Conservation (phyloP, 2,329 filamentous ascomycete genomes). For the Colletotrichum euphorbiae region DNA sequence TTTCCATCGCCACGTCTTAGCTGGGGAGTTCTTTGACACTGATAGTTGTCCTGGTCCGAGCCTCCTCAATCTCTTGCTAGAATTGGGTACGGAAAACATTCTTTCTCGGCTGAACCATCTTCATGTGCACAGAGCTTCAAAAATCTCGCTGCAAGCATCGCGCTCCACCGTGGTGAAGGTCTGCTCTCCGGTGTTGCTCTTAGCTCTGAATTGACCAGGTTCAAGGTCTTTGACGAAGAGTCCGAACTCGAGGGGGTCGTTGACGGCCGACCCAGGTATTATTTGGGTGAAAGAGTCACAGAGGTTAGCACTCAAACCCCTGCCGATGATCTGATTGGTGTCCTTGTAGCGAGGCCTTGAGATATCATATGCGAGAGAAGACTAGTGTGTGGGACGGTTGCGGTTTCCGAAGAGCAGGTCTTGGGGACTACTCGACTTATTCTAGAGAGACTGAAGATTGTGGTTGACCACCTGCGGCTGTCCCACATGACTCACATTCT, state of each 20-base stretch:
- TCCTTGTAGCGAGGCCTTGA: conserved; percentile 83
- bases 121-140: conserved; percentile 46
- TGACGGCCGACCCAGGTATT: conserved; percentile 80
- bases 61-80: background rate
- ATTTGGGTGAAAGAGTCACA: conserved; percentile 69
- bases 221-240: conserved; percentile 87
- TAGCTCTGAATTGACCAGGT: conserved; percentile 76
- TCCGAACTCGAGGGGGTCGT: too few species aligned
- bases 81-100: background rate
- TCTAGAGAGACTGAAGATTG: conserved; percentile 87
- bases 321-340: conserved; percentile 89
- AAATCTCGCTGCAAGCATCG: conserved; percentile 77
- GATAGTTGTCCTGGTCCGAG: background rate
- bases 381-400: conserved; percentile 75
- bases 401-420: conserved; percentile 86
- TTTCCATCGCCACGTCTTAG: background rate
- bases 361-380: conserved; percentile 75
- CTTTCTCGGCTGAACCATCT: background rate
- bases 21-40: background rate
- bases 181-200: conserved; percentile 87
- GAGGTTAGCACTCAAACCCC: conserved; percentile 82
- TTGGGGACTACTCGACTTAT: conserved; percentile 79
- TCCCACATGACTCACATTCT: conserved; percentile 57
- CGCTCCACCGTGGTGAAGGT: conserved; percentile 88
- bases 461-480: conserved; percentile 90